Conservation (phyloP, 108 stramenopile genomes). For the Cyclotella distinguenda region DNA sequence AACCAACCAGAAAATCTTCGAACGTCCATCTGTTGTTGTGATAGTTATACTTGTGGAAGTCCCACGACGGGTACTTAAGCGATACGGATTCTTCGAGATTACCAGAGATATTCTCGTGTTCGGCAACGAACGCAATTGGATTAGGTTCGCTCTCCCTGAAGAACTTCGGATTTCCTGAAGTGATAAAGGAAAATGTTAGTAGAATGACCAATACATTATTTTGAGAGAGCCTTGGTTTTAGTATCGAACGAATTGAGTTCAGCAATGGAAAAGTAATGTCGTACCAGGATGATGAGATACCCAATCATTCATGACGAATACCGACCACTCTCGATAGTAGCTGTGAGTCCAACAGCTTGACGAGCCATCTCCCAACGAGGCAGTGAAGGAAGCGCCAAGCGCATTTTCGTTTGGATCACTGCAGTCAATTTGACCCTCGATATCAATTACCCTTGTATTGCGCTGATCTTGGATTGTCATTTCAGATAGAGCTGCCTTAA, state of each 20-base stretch:
- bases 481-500: neutral
- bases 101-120: slow-evolving; percentile 19
- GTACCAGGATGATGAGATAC: slow-evolving; percentile 22
- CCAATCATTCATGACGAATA: slow-evolving; percentile 21
- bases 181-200: too few species aligned
- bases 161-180: slow-evolving; percentile 8
- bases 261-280: too few species aligned
- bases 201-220: too few species aligned
- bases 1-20: slow-evolving; percentile 15
- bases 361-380: neutral
- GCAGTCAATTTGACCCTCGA: slow-evolving; percentile 4
- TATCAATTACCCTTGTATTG: slow-evolving; percentile 14
- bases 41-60: slow-evolving; percentile 18
- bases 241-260: too few species aligned
- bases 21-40: slow-evolving; percentile 32
- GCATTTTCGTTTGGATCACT: slow-evolving; percentile 9
- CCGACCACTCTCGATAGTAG: slow-evolving; percentile 18
- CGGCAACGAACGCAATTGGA: slow-evolving; percentile 15
- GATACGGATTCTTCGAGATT: slow-evolving; percentile 30
- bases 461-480: neutral
- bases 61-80: slow-evolving; percentile 26
- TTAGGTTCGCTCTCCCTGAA: slow-evolving; percentile 8
- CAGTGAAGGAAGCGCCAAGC: slow-evolving; percentile 16
- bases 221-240: too few species aligned
- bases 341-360: slow-evolving; percentile 30